Evolutionary conservation across 176 grass and related monocot genomes (phyloP).

Genomic region (Avena insularis): DNA sequence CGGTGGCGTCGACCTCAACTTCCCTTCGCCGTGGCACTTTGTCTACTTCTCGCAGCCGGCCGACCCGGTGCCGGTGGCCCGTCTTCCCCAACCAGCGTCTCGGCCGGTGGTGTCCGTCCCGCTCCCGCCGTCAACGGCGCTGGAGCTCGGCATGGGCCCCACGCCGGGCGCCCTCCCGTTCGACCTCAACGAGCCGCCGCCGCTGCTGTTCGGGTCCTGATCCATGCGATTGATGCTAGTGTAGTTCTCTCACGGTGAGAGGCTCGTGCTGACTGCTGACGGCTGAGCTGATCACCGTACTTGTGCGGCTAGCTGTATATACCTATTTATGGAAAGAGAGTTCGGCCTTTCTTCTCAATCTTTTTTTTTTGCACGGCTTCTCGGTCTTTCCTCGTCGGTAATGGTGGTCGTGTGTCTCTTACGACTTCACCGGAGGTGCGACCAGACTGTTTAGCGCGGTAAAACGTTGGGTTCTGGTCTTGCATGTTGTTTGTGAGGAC

Average conservation of each 20-base stretch:
- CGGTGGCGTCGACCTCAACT: constrained; percentile 36
- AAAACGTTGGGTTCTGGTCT: background rate
- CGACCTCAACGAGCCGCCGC: constrained; percentile 76
- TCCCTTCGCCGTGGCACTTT: constrained; percentile 38
- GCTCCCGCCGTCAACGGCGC: constrained; percentile 43
- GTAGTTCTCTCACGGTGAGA: background rate
- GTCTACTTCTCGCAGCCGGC: constrained; percentile 28
- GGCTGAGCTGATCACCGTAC: background rate
- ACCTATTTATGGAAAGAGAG: constrained; percentile 56
- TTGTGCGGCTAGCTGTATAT: constrained; percentile 43
- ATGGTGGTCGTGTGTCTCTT: constrained; percentile 7
- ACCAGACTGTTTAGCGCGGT: background rate
- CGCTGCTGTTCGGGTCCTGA: constrained; percentile 36
- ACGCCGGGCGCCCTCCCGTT: constrained; percentile 26
- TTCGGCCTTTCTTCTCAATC: constrained; percentile 6
- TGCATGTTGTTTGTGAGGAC: background rate
- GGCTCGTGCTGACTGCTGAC: background rate
- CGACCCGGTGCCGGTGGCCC: background rate
- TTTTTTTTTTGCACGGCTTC: too few relatives aligned
- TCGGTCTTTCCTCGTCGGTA: background rate
- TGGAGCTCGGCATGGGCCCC: constrained; percentile 33
- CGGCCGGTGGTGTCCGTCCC: background rate
- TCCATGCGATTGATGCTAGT: background rate
- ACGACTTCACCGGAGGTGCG: background rate
- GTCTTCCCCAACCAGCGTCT: background rate